Evolutionary conservation across 495 filamentous ascomycete species (phyloP), one percentile per base, ranked within the genome.

Genomic region (Lepidopterella palustris): DNA sequence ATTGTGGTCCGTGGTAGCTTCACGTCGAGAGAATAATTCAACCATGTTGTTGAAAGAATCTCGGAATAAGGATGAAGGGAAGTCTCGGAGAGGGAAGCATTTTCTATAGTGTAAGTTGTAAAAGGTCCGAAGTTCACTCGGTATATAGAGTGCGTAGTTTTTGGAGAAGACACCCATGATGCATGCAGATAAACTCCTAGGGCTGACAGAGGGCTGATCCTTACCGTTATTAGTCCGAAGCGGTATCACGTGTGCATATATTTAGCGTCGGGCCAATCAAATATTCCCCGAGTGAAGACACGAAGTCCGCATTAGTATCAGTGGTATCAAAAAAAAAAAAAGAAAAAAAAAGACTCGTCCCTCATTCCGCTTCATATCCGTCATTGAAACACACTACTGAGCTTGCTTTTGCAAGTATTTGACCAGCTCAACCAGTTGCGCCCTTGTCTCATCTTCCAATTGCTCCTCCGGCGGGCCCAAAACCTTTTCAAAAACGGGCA

Each of bases 401-500:
- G 3, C 26, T 42, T 67, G 62, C 52, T 67, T 76, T 65, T 82
- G 81, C 28, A 92, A 74, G 72, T 83, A 89, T 70, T 84, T 81
- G 56, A 89, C 84, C n/a, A 89, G 77, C 75, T 88, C 78, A 21
- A 80, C 74, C 35, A 91, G 72, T 74, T 87, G 80, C 21, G 70
- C 72, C 23, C 90, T 86, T 28, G 88, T 92, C 74, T 90, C 86
- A 31, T 85, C 83, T 56, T 87, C 86, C 9, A 98, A 77, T 77
- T 97, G 93, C 61, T 92, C 89, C 62, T 86, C 79, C 0, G 91
- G 90, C 32, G 85, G 82, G 23, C 79, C 79, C 39, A 96, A 80
- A 23, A 97, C 92, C 35, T 87, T 73, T 70, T 88, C 84, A 69
- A 97, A 88, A 58, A 96, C 75, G 9, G 86, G 86, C 58, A 95